These are phyloP conservation scores for Fragaria iinumae DNA, from an alignment of 306 rosid species.

Conservation along the genomic window DNA sequence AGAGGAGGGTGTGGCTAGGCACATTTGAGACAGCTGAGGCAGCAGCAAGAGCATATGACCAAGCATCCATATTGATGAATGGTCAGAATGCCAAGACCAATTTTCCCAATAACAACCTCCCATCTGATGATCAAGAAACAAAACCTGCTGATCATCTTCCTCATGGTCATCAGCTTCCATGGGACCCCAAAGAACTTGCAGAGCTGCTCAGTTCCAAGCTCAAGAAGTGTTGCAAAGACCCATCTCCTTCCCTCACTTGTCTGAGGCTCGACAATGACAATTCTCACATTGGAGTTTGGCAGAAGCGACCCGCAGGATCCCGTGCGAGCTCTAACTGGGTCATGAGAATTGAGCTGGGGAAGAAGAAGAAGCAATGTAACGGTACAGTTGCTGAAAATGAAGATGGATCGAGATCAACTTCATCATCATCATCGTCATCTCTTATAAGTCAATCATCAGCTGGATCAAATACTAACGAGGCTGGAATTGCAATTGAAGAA, in stretches of 20 bases:
- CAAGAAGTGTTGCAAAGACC: constrained; percentile 74
- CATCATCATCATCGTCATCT: neutral
- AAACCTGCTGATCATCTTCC: neutral
- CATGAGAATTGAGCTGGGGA: constrained; percentile 88
- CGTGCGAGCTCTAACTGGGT: constrained; percentile 84
- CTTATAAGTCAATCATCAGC: neutral
- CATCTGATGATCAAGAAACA: constrained; percentile 7
- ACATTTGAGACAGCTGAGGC: constrained; percentile 99
- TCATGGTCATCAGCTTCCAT: constrained; percentile 28
- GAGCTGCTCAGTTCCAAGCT: constrained; percentile 88
- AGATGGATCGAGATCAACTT: neutral
- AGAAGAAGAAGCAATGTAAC: constrained; percentile 28
- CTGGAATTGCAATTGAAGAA: constrained; percentile 1
- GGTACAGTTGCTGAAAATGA: neutral
- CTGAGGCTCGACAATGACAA: constrained; percentile 86
- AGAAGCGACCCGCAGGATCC: constrained; percentile 70
- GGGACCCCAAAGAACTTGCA: constrained; percentile 76
- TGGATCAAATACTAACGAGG: neutral
- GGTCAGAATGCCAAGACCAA: constrained; percentile 96
- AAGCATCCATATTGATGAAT: constrained; percentile 90
- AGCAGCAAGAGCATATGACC: constrained; percentile 96
- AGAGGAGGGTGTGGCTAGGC: constrained; percentile 97
- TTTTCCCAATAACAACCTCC: constrained; percentile 43
- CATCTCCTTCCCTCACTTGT: constrained; percentile 92
- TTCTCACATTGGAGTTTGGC: constrained; percentile 98